Conservation (phyloP, 2,329 filamentous ascomycete genomes). For the Stemphylium vesicarium region DNA sequence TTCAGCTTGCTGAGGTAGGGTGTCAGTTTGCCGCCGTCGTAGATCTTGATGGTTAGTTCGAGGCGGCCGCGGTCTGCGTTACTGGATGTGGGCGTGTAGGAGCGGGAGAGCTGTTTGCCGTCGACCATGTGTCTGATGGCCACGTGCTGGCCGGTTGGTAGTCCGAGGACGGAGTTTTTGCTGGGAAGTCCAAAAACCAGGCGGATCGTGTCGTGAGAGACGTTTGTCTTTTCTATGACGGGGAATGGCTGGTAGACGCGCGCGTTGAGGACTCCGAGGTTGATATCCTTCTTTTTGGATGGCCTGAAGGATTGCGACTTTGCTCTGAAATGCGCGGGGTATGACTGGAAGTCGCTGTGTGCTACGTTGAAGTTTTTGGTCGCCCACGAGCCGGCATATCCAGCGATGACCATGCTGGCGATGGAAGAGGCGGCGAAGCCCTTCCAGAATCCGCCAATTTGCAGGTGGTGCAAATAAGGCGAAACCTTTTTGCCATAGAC, state of each 20-base stretch:
- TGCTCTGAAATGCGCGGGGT: slow-evolving; percentile 20
- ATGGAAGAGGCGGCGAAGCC: slow-evolving; percentile 19
- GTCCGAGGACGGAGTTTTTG: slow-evolving; percentile 33
- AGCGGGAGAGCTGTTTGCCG: slow-evolving; percentile 54
- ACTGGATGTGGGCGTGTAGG: slow-evolving; percentile 48
- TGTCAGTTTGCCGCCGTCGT: slow-evolving; percentile 59
- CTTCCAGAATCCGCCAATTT: slow-evolving; percentile 19
- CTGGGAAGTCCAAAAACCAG: slow-evolving; percentile 37
- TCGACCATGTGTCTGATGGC: slow-evolving; percentile 66
- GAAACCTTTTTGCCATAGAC: slow-evolving; percentile 14
- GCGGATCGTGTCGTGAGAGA: slow-evolving; percentile 28
- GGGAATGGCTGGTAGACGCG: slow-evolving; percentile 57
- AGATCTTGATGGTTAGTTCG: slow-evolving; percentile 61
- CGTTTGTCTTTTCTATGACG: slow-evolving; percentile 37
- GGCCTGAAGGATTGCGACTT: slow-evolving; percentile 12
- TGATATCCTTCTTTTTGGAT: slow-evolving; percentile 20
- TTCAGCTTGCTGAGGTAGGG: slow-evolving; percentile 56
- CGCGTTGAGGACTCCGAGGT: slow-evolving; percentile 58
- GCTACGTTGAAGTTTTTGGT: slow-evolving; percentile 19
- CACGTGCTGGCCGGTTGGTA: slow-evolving; percentile 47
- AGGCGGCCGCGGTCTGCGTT: slow-evolving; percentile 66
- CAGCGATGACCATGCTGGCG: slow-evolving; percentile 11
- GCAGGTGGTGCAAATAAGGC: slow-evolving; percentile 12
- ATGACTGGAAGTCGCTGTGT: slow-evolving; percentile 20
- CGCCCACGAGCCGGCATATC: slow-evolving; percentile 16